These are phyloP conservation scores for Penicillium simplicissimum DNA, from an alignment of 495 filamentous ascomycete genomes.

Conservation along the genomic window DNA sequence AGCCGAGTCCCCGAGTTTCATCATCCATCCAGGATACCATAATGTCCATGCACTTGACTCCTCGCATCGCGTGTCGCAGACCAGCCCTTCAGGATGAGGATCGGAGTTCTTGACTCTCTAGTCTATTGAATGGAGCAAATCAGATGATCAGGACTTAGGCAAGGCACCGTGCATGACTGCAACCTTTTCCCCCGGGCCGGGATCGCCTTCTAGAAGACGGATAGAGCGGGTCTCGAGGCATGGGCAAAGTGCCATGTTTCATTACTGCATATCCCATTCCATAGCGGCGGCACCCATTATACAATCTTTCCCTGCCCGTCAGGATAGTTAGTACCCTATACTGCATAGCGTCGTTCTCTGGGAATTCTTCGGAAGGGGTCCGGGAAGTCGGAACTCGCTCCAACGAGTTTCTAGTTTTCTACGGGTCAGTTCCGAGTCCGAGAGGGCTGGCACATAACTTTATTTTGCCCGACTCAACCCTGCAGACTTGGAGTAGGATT, in stretches of 20 bases:
- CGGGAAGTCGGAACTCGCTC: not conserved
- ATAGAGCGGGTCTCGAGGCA: not conserved
- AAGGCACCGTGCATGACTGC: not conserved
- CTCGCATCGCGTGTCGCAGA: not conserved
- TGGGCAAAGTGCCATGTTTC: not conserved
- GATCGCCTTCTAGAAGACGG: not conserved
- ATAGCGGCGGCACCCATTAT: not conserved
- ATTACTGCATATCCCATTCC: not conserved
- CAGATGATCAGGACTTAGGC: not conserved
- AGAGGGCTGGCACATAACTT: not conserved
- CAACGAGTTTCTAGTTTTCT: not conserved
- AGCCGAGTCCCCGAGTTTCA: not conserved
- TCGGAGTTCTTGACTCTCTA: not conserved
- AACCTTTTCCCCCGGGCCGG: not conserved
- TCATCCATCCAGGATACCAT: not conserved
- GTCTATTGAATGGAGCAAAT: not conserved
- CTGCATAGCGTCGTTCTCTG: not conserved
- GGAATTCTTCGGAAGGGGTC: not conserved
- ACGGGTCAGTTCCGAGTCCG: not conserved
- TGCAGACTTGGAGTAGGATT: too few species aligned
- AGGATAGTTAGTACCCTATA: slow-evolving; percentile 4
- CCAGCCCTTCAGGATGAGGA: not conserved
- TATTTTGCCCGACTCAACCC: not conserved
- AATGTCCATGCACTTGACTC: not conserved
- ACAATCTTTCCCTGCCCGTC: not conserved